These are phyloP conservation scores for Chaetomium tenue DNA, from an alignment of 495 filamentous ascomycete genomes.

Conservation along the genomic window DNA sequence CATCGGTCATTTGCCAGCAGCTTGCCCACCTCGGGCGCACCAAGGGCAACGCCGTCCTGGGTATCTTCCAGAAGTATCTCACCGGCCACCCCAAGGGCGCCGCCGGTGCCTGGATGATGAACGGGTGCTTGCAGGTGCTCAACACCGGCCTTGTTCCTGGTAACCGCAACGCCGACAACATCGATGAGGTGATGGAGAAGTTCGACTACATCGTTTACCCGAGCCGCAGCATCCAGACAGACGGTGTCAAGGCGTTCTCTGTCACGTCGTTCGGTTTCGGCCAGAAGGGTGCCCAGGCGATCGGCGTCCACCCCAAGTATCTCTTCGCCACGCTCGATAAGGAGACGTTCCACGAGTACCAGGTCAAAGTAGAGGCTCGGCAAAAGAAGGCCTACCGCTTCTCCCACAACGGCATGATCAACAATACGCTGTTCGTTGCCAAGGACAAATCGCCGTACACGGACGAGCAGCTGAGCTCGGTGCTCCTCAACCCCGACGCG, in stretches of 20 bases:
- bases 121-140: constrained; percentile 91
- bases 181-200: constrained; percentile 92
- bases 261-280: constrained; percentile 99
- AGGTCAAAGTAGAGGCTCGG: constrained; percentile 78
- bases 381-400: constrained; percentile 98
- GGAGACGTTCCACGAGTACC: constrained; percentile 77
- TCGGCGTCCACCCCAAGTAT: constrained; percentile 95
- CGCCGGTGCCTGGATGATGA: constrained; percentile 99
- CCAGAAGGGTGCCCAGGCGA: constrained; percentile 96
- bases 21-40: constrained; percentile 88
- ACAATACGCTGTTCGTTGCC: constrained; percentile 94
- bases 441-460: constrained; percentile 89
- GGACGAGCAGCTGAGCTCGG: constrained; percentile 75
- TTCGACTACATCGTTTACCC: constrained; percentile 98
- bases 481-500: constrained; percentile 94
- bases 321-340: constrained; percentile 92
- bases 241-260: constrained; percentile 96
- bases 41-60: constrained; percentile 93
- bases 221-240: constrained; percentile 91
- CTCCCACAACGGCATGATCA: constrained; percentile 95
- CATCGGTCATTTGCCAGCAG: constrained; percentile 95
- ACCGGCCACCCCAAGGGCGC: constrained; percentile 99
- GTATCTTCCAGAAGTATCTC: constrained; percentile 99
- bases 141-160: constrained; percentile 92
- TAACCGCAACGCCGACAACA: constrained; percentile 97